phyloP scores from a whole-genome alignment of 305 asterid genomes.

The Andrographis paniculata region DNA sequence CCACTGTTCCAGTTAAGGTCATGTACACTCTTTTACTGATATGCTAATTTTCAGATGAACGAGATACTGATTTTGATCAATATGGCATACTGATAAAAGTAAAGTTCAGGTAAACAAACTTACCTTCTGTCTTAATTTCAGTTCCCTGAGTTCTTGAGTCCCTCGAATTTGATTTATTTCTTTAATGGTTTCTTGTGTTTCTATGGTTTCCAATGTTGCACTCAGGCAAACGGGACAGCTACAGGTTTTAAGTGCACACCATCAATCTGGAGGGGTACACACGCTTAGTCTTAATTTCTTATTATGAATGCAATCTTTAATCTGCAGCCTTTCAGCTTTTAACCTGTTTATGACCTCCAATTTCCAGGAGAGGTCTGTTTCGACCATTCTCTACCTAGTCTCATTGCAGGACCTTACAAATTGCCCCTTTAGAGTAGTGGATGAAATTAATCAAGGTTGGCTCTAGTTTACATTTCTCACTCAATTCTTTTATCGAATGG shows the following conservation, averaged over 20 bases:
- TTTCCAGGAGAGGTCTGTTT: constrained; percentile 92
- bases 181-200: constrained; percentile 15
- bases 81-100: constrained; percentile 94
- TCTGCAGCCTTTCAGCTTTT: constrained; percentile 22
- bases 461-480: constrained; percentile 13
- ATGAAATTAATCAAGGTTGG: constrained; percentile 98
- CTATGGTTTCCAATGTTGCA: constrained; percentile 16
- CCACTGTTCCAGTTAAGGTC: constrained; percentile 10
- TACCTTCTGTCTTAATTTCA: constrained; percentile 6
- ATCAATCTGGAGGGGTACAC: constrained; percentile 99
- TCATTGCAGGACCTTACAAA: constrained; percentile 95
- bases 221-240: constrained; percentile 94
- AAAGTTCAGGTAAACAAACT: constrained; percentile 69
- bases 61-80: constrained; percentile 68
- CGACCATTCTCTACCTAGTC: constrained; percentile 94
- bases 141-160: constrained; percentile 1
- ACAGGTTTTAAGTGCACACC: constrained; percentile 93
- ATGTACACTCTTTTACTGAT: constrained; percentile 6
- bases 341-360: constrained; percentile 15
- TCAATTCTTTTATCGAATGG: constrained; percentile 5
- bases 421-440: constrained; percentile 99
- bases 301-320: constrained; percentile 16
- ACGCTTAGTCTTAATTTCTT: constrained; percentile 16
- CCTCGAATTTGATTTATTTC: constrained; percentile 7
- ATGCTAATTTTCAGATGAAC: constrained; percentile 60